phyloP scores from a whole-genome alignment of 352 stramenopile genomes.

The Pythium utonaiense region DNA sequence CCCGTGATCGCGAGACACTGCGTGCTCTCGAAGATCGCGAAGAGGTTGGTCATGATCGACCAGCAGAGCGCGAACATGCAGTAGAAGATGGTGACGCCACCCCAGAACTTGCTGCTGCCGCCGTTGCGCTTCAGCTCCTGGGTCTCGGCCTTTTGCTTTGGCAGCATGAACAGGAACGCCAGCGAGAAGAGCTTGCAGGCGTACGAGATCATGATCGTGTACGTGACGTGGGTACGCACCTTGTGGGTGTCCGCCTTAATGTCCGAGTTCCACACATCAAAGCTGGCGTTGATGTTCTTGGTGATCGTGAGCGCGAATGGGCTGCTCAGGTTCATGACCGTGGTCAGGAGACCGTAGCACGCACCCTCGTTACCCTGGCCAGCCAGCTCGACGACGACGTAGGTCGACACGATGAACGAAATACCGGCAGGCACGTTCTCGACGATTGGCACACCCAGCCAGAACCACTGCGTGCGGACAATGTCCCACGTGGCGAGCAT shows the following conservation, averaged over 20 bases:
- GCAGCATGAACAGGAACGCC: conserved; percentile 24
- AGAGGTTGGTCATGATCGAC: conserved; percentile 28
- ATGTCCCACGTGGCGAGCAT: conserved; percentile 29
- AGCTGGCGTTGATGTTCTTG: conserved; percentile 31
- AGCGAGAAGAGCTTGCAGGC: conserved; percentile 26
- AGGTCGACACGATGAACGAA: conserved; percentile 35
- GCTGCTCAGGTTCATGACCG: conserved; percentile 27
- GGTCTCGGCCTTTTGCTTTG: conserved; percentile 26
- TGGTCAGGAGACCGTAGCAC: conserved; percentile 36
- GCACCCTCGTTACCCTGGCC: conserved; percentile 34
- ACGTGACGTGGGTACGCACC: conserved; percentile 29
- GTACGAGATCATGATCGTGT: conserved; percentile 31
- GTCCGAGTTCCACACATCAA: conserved; percentile 27
- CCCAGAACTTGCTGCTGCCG: conserved; percentile 20
- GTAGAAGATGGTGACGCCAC: conserved; percentile 22
- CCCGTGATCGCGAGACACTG: conserved; percentile 29
- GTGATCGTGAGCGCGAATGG: conserved; percentile 29
- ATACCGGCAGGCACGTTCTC: conserved; percentile 26
- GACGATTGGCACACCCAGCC: conserved; percentile 28
- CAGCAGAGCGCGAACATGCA: conserved; percentile 25
- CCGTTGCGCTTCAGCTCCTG: conserved; percentile 30
- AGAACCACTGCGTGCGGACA: conserved; percentile 27
- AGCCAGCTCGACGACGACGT: conserved; percentile 32
- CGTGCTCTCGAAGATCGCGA: conserved; percentile 30
- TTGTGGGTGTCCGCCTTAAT: conserved; percentile 24